Evolutionary conservation across 306 rosid species (phyloP).

Genomic region (Fragaria nilgerrensis): DNA sequence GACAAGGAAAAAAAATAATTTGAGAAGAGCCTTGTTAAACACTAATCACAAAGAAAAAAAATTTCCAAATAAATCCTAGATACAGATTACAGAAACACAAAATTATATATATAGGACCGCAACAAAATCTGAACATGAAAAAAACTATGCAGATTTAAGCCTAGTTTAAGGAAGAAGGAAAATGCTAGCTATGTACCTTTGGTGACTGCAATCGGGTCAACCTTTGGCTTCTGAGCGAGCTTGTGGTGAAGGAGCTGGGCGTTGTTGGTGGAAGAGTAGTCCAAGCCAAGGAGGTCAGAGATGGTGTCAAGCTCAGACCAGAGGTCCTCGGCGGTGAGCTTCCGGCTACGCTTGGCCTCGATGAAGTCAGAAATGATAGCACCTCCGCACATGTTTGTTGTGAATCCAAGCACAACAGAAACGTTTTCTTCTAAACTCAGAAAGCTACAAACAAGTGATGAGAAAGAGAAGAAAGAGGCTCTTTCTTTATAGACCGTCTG

Average conservation of each 20-base stretch:
- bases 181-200: conserved; percentile 15
- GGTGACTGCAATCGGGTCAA: not conserved
- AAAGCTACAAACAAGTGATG: not conserved
- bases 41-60: not conserved
- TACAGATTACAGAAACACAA: not conserved
- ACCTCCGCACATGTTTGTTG: conserved; percentile 77
- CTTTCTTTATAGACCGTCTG: conserved; percentile 32
- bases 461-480: not conserved
- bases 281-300: conserved; percentile 59
- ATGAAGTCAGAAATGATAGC: conserved; percentile 76
- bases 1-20: not conserved
- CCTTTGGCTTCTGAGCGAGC: conserved; percentile 3
- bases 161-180: not conserved
- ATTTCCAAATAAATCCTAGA: not conserved
- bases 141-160: not conserved
- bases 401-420: not conserved
- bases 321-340: conserved; percentile 31
- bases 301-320: conserved; percentile 65
- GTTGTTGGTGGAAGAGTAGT: conserved; percentile 13
- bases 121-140: not conserved
- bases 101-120: not conserved
- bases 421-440: not conserved
- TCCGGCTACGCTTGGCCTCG: conserved; percentile 51
- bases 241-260: not conserved
- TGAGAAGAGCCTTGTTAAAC: not conserved